Evolutionary conservation across 805 yeast genomes (phyloP).

Genomic region (Saccharomycopsis olivae): DNA sequence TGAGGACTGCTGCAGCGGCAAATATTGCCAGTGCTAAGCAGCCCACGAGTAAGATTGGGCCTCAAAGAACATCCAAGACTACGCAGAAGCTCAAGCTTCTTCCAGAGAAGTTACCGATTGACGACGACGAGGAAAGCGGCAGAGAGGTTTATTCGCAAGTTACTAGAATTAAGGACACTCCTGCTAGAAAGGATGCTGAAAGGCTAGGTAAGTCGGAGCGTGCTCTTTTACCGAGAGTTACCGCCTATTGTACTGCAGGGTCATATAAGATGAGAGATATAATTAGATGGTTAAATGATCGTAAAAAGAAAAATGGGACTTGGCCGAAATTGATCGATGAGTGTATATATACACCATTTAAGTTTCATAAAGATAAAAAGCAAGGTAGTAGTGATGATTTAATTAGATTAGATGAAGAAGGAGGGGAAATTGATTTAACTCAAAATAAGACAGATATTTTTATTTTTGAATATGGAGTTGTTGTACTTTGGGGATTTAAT

Average conservation of each 20-base stretch:
- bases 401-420: constrained; percentile 80
- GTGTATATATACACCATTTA: constrained; percentile 87
- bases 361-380: constrained; percentile 10
- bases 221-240: constrained; percentile 79
- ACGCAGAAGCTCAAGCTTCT: constrained; percentile 62
- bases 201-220: constrained; percentile 70
- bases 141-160: constrained; percentile 75
- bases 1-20: too few species aligned
- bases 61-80: constrained; percentile 67
- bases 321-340: constrained; percentile 88
- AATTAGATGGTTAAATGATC: constrained; percentile 70
- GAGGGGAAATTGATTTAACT: constrained; percentile 87
- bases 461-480: constrained; percentile 93
- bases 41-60: constrained; percentile 39
- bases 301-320: constrained; percentile 52
- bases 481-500: constrained; percentile 93
- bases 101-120: constrained; percentile 43
- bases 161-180: constrained; percentile 69
- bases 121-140: constrained; percentile 25
- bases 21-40: too few species aligned
- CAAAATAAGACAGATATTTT: constrained; percentile 70
- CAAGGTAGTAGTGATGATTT: constrained; percentile 27
- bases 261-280: constrained; percentile 84
- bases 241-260: constrained; percentile 94
- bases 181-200: constrained; percentile 91